Percentiles rank a stretch among this genome's conserved stretches.
Evolutionary conservation across 83 land plant genomes (phyloP).

Genomic region (Thuja plicata): DNA sequence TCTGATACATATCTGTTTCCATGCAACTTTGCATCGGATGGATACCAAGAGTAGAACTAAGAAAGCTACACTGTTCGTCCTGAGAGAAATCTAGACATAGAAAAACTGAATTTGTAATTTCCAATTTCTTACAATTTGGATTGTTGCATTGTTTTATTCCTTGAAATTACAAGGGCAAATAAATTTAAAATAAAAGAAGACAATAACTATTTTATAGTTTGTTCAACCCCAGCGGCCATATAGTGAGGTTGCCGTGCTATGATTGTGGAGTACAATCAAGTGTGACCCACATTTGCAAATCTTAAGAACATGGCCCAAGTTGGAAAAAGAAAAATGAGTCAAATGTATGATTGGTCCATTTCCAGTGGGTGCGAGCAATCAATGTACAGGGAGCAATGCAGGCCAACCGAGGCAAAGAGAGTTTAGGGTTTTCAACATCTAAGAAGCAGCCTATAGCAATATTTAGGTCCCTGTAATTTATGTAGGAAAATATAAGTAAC

Average conservation of each 20-base stretch:
- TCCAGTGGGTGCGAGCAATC: not conserved
- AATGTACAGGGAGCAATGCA: not conserved
- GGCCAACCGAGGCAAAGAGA: not conserved
- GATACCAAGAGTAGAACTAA: not conserved
- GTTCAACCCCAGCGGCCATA: not conserved
- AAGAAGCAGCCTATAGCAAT: not conserved
- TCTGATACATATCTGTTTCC: too few relatives aligned
- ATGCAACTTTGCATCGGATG: not conserved
- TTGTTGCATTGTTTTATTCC: not conserved
- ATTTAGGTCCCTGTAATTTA: not conserved
- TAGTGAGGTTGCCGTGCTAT: not conserved
- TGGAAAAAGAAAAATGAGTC: too few relatives aligned
- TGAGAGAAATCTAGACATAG: not conserved
- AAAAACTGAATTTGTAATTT: not conserved
- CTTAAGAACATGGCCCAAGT: not conserved
- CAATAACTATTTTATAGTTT: not conserved
- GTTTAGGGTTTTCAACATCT: not conserved
- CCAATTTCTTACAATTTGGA: not conserved
- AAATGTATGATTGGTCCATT: not conserved
- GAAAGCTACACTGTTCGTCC: not conserved
- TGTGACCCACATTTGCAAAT: not conserved
- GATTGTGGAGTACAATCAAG: too few relatives aligned
- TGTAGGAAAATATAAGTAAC: not conserved
- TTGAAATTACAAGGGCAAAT: not conserved
- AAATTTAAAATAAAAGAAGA: not conserved